phyloP scores from a whole-genome alignment of 345 rosid species.

The Moricandia arvensis region DNA sequence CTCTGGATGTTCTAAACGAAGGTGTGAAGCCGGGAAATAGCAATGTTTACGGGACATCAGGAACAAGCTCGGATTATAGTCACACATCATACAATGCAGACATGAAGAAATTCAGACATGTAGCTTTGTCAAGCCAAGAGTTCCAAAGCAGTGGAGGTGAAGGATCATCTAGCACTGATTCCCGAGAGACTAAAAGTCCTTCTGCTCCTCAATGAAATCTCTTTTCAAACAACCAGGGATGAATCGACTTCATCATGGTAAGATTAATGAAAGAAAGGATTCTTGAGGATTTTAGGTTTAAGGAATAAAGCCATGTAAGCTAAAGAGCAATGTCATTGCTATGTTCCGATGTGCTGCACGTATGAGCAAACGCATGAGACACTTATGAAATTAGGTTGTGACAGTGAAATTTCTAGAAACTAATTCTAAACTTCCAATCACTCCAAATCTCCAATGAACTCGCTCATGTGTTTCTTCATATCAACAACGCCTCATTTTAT shows the following conservation, averaged over 20 bases:
- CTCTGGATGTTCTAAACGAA: conserved; percentile 72
- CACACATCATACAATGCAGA: conserved; percentile 60
- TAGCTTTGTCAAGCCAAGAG: conserved; percentile 74
- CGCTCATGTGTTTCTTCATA: too few species aligned
- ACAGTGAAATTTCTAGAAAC: too few species aligned
- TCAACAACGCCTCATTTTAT: too few species aligned
- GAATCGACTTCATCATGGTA: not conserved
- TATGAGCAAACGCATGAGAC: not conserved
- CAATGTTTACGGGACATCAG: conserved; percentile 31
- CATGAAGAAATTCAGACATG: conserved; percentile 70
- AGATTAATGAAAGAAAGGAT: not conserved
- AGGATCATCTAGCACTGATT: conserved; percentile 48
- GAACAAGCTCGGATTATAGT: conserved; percentile 55
- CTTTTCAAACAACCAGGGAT: not conserved
- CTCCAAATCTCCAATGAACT: too few species aligned
- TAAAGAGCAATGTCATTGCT: conserved; percentile 11
- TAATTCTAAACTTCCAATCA: too few species aligned
- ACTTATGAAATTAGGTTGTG: too few species aligned
- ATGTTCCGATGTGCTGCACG: conserved; percentile 6
- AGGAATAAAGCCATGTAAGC: conserved; percentile 23
- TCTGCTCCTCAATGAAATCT: conserved; percentile 16
- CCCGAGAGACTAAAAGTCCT: conserved; percentile 45
- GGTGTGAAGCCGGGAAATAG: conserved; percentile 70
- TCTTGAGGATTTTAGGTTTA: conserved; percentile 12
- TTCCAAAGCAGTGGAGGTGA: conserved; percentile 46